phyloP scores from a whole-genome alignment of 1,139 yeast species.

The Williopsis jadinii region DNA sequence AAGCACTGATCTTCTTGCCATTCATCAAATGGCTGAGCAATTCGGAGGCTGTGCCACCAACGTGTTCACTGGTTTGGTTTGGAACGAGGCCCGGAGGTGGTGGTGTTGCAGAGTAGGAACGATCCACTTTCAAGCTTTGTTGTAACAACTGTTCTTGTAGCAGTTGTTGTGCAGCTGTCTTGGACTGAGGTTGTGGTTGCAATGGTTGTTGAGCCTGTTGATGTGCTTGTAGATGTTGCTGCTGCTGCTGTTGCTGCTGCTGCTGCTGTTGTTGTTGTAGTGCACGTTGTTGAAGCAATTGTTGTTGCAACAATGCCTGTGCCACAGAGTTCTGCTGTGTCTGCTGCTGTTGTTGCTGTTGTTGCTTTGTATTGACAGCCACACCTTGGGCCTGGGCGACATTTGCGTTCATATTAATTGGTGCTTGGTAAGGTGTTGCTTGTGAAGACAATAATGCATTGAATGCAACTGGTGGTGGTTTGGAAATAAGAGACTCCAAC shows the following conservation, averaged over 20 bases:
- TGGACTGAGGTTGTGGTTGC: slow-evolving; percentile 5
- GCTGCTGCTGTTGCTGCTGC: slow-evolving; percentile 15
- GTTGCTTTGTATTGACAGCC: not conserved
- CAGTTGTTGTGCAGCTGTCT: slow-evolving; percentile 12
- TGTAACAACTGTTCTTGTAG: slow-evolving; percentile 19
- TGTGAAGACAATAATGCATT: slow-evolving; percentile 19
- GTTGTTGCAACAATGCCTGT: slow-evolving; percentile 20
- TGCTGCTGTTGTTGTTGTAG: slow-evolving; percentile 14
- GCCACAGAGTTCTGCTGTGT: slow-evolving; percentile 19
- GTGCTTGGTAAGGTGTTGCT: slow-evolving; percentile 15
- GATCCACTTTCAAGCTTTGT: slow-evolving; percentile 13
- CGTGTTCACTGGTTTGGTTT: slow-evolving; percentile 12
- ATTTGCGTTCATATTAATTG: slow-evolving; percentile 8
- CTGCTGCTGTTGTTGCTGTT: slow-evolving; percentile 12
- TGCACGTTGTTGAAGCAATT: slow-evolving; percentile 10
- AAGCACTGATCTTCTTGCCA: slow-evolving; percentile 45
- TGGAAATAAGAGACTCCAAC: slow-evolving; percentile 21
- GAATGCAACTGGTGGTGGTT: slow-evolving; percentile 19
- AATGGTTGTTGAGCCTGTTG: slow-evolving; percentile 8
- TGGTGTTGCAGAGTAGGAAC: slow-evolving; percentile 26
- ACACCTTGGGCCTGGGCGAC: not conserved
- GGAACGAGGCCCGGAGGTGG: slow-evolving; percentile 42
- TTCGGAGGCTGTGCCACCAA: slow-evolving; percentile 46
- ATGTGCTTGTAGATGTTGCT: slow-evolving; percentile 20
- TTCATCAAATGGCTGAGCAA: slow-evolving; percentile 64